Base-by-base conservation (phyloP, 1,139 yeast genomes). In the Pichia kudriavzevii region DNA sequence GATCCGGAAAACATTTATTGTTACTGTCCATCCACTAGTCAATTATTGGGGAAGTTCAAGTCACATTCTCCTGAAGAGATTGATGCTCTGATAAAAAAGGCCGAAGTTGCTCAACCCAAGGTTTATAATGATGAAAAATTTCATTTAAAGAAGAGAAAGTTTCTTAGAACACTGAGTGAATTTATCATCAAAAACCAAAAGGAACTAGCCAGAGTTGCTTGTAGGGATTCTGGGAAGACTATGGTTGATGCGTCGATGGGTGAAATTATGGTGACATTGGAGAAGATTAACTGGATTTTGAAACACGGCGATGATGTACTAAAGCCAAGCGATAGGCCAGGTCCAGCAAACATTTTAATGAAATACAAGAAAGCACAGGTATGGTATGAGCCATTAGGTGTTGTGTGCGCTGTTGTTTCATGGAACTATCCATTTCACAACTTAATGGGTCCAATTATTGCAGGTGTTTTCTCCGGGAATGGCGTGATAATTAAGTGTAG, bases 401-500 rank as follows among this genome's bases (percentile, higher is more conserved):
- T 88, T 3, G 93, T 91, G 14, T 72, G 94, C 4, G 94, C 97
- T 0, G 66, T 91, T 45, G 85, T 91, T 2, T 84, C 95, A 4
- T 91, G 98, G 98, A 91, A 91, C 54, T 91, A 91, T 54, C 97
- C 98, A 1, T 79, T 80, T 59, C 97, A 91, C 56, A 91, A 91
- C 57, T 63, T 88, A 36, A 64, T 91, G 71, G 96, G 96, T 2
- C 98, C 98, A 2, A 66, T 88, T 1, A 77, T 88, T 41, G 94
- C 96, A 2, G 74, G 93, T 1, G 60, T 91, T 19, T 84, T 87
- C 55, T 75, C 95, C 5, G 98, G 98, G 7, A 88, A 91, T 56
- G 88, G 91, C 10, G 78, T 87, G 36, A 77, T 91, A 5, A 78
- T 91, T 35, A 91, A 91, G 57, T 88, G 98, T 59, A 83, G 95